Percentiles rank a stretch among this genome's conserved stretches.
These are phyloP conservation scores for Endoconidiophora polonica DNA, from an alignment of 2,329 filamentous ascomycete genomes.

Conservation along the genomic window DNA sequence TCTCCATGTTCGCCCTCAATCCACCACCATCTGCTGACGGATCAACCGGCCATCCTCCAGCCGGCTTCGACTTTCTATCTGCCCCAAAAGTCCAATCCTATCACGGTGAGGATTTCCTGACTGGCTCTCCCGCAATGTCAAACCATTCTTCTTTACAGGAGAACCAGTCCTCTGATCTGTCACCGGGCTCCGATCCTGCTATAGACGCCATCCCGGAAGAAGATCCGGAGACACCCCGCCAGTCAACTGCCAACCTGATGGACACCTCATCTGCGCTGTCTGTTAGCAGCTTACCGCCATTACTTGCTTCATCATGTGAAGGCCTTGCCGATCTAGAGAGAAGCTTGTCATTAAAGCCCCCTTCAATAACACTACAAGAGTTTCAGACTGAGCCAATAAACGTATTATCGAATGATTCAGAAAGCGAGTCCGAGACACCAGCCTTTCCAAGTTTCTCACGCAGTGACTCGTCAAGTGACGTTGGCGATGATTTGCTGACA, in stretches of 20 bases:
- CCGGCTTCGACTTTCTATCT: slow-evolving; percentile 16
- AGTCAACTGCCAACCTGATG: slow-evolving; percentile 3
- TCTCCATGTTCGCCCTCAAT: slow-evolving; percentile 34
- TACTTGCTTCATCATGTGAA: neutral
- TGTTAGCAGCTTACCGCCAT: slow-evolving; percentile 5
- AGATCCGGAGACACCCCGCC: slow-evolving; percentile 9
- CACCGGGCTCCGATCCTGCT: neutral
- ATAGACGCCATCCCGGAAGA: slow-evolving; percentile 1
- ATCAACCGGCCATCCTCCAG: slow-evolving; percentile 33
- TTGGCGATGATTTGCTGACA: slow-evolving; percentile 35
- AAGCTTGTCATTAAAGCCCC: neutral
- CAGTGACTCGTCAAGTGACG: slow-evolving; percentile 14
- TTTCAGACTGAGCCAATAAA: slow-evolving; percentile 4
- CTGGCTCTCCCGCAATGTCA: slow-evolving; percentile 12
- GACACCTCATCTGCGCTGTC: neutral
- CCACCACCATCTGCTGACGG: slow-evolving; percentile 28
- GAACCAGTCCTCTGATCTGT: neutral
- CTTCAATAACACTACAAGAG: neutral
- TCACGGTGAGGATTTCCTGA: slow-evolving; percentile 12
- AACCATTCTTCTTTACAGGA: slow-evolving; percentile 1
- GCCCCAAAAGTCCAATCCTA: slow-evolving; percentile 34
- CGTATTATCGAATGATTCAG: slow-evolving; percentile 3
- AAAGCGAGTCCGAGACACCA: neutral
- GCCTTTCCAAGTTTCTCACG: neutral
- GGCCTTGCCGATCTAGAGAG: neutral